Evolutionary conservation across 1,284 basidiomycete genomes (phyloP), one percentile per base, ranked within the genome.

Genomic region (Jaminaea rosea): DNA sequence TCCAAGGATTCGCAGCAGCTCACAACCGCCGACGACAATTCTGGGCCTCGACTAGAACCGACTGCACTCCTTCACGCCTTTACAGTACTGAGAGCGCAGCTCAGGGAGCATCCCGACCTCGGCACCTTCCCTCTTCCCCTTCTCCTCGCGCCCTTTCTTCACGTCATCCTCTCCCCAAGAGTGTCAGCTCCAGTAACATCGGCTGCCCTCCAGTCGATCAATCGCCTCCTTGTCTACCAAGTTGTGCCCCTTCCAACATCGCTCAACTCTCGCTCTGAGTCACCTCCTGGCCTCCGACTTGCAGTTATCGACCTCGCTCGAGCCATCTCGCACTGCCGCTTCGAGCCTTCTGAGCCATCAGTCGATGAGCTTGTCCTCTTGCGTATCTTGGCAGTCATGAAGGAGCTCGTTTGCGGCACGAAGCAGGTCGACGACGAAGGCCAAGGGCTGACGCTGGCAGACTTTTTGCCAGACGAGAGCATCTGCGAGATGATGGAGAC

Each of bases 401-500:
- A 87, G 58, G 84, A 88, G 39, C 60, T 73, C n/a, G 63, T 69
- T 84, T 88, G 65, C 79, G 93, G 62, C 83, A 84, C 53, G 6
- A 55, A 47, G 11, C 28, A 57, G 19, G 26, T 37, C 27, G 48
- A 26, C 26, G 52, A 54, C 2, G 19, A 21, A 7, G 37, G 19
- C 21, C 27, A 26, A 4, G 27, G 10, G 3, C n/a, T n/a, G 9
- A 37, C 53, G 4, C 56, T 72, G 10, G 69, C 67, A 8, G 64
- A 72, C 42, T 51, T 55, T 44, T 63, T 73, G 8, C 58, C 88
- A 32, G 93, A 99, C 68, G 84, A 94, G 55, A 88, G 91, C 73
- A 86, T 98, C 19, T 98, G 94, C 74, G 93, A 97, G 77, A 91
- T 98, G 84, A 79, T 99, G 69, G 94, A 99, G 77, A 96, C 93